Percentiles rank a stretch among this genome's conserved stretches.
phyloP scores from a whole-genome alignment of 371 early-diverging fungal species.

The Syncephalastrum sp. region DNA sequence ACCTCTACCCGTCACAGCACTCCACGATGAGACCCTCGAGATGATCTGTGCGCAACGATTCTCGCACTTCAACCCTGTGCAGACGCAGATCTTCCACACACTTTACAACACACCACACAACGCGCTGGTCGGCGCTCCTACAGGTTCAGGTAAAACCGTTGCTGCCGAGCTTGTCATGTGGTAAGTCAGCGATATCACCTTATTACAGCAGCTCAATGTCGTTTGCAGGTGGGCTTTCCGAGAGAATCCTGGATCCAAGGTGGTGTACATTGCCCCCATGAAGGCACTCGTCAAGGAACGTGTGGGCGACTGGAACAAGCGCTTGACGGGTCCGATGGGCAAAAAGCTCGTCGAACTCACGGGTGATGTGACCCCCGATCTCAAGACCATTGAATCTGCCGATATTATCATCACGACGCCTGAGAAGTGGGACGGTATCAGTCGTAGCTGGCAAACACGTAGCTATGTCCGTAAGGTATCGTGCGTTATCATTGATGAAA shows the following conservation, averaged over 20 bases:
- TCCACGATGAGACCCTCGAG: slow-evolving; percentile 79
- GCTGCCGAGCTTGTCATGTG: slow-evolving; percentile 96
- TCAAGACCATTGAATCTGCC: slow-evolving; percentile 79
- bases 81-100: slow-evolving; percentile 97
- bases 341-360: slow-evolving; percentile 93
- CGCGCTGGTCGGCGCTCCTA: slow-evolving; percentile 96
- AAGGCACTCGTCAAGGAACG: slow-evolving; percentile 98
- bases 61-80: slow-evolving; percentile 96
- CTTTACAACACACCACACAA: slow-evolving; percentile 87
- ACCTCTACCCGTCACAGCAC: slow-evolving; percentile 84
- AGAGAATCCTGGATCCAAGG: slow-evolving; percentile 81
- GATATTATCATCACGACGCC: slow-evolving; percentile 98
- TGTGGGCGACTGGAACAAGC: slow-evolving; percentile 85
- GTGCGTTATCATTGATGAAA: slow-evolving; percentile 98
- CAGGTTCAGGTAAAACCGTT: slow-evolving; percentile 98
- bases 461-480: slow-evolving; percentile 82
- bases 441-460: slow-evolving; percentile 87
- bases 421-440: slow-evolving; percentile 99
- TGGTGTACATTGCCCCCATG: slow-evolving; percentile 99
- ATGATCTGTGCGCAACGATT: slow-evolving; percentile 79
- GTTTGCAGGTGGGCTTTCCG: slow-evolving; percentile 68
- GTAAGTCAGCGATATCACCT: slow-evolving; percentile 24
- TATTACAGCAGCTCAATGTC: slow-evolving; percentile 1
- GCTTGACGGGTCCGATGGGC: slow-evolving; percentile 77
- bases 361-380: slow-evolving; percentile 95